Evolutionary conservation across 192 early-diverging fungal species (phyloP), one percentile per base, ranked within the genome.

Genomic region (Coemansia sp.): DNA sequence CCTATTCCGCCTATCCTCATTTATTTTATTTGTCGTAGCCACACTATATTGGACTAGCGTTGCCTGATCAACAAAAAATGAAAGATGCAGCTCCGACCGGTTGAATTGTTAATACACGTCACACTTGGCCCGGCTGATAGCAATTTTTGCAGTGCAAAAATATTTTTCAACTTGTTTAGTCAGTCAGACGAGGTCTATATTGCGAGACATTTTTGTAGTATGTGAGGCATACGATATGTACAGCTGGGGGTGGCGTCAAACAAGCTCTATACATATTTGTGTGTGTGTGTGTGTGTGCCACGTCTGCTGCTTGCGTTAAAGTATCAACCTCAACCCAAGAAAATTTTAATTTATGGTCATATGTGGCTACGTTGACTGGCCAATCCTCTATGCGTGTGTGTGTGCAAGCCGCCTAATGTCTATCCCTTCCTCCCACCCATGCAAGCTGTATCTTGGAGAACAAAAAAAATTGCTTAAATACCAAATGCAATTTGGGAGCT

Each of bases 341-440:
- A 32, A 17, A 5, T 34, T 58, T 58, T 58, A 58, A 58, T 58
- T 32, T 58, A 58, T 32, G 55, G 55, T 58, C 55, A 58, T 58
- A 58, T 58, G 55, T 58, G 55, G 55, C 55, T 32, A 12, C 29
- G 29, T 32, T 58, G 31, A 58, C 55, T 31, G 13, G 24, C 48
- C n/a, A 55, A 55, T 29, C 3, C 7, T 29, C 11, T 31, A 29
- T 48, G 46, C 2, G 46, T 20, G 46, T 31, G 4, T 48, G n/a
- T 48, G 46, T 20, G 19, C 46, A 48, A 48, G 46, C 46, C 46
- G 46, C 19, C 7, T 9, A 48, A 48, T 42, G 41, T 13, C 4
- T 42, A 48, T 48, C 15, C 42, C n/a, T 15, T 15, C 19, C 46
- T 22, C 41, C 40, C 10, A 4, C 11, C 19, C 3, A 48, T 48